Conservation (phyloP, 345 rosid species). For the Pistacia atlantica region DNA sequence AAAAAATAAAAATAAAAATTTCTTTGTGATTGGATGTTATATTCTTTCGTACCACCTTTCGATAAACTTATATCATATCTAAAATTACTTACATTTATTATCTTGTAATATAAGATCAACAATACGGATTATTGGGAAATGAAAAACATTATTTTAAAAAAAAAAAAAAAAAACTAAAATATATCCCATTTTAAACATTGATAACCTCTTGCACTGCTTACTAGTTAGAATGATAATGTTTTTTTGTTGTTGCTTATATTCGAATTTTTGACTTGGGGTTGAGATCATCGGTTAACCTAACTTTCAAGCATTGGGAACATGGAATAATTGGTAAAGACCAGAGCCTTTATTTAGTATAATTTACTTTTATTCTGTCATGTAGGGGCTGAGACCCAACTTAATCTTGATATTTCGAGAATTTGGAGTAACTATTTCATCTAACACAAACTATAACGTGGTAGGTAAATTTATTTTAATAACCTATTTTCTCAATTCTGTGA, state of each 20-base stretch:
- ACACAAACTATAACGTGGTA: background rate
- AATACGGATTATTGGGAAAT: too few relatives aligned
- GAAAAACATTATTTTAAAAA: too few relatives aligned
- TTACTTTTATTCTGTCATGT: background rate
- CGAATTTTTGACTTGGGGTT: background rate
- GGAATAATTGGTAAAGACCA: conserved; percentile 11
- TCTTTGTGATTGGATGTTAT: too few relatives aligned
- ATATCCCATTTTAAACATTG: too few relatives aligned
- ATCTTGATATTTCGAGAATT: background rate
- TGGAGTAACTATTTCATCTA: background rate
- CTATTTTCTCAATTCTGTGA: too few relatives aligned
- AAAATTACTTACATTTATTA: too few relatives aligned
- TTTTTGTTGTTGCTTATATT: too few relatives aligned
- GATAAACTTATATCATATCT: too few relatives aligned
- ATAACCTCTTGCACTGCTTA: background rate
- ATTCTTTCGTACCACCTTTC: too few relatives aligned
- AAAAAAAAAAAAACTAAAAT: too few relatives aligned
- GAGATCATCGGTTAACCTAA: background rate
- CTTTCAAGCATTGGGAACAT: background rate
- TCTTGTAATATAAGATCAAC: too few relatives aligned
- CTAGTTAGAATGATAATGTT: background rate
- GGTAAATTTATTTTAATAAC: background rate
- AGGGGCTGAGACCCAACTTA: background rate
- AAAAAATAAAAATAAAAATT: too few relatives aligned
- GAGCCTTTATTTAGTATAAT: background rate